Conservation (phyloP, 169 alveolate genomes). For the Cryptosporidium bovis region DNA sequence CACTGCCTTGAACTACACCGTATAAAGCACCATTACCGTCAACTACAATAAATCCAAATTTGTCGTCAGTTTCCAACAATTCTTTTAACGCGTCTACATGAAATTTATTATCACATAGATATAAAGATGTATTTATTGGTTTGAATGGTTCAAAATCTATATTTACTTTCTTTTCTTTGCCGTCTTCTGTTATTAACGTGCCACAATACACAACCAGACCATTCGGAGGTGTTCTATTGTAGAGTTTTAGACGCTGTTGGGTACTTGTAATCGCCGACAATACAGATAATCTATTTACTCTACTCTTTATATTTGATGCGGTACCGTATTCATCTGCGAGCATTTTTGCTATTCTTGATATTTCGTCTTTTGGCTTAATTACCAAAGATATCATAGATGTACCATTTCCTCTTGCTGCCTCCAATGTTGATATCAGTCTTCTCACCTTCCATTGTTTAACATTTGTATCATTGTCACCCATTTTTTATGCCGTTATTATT, state of each 20-base stretch:
- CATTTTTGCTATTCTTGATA: conserved; percentile 92
- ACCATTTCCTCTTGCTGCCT: conserved; percentile 94
- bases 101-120: conserved; percentile 96
- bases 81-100: conserved; percentile 91
- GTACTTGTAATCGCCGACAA: conserved; percentile 97
- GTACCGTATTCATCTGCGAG: conserved; percentile 96
- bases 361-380: conserved; percentile 96
- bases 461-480: conserved; percentile 83
- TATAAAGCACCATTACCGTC: conserved; percentile 98
- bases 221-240: conserved; percentile 96
- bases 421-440: conserved; percentile 89
- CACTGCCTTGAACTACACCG: conserved; percentile 96
- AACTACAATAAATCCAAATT: conserved; percentile 97
- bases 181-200: conserved; percentile 95
- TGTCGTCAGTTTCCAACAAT: conserved; percentile 91
- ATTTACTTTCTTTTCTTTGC: conserved; percentile 88
- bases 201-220: conserved; percentile 98
- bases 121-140: conserved; percentile 96
- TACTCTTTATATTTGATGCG: conserved; percentile 96
- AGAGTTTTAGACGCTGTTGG: conserved; percentile 95
- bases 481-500: conserved; percentile 3
- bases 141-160: conserved; percentile 98
- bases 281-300: conserved; percentile 97
- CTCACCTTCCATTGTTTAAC: conserved; percentile 94
- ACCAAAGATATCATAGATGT: conserved; percentile 97